phyloP scores from a whole-genome alignment of 2,329 filamentous ascomycete genomes.

The Ceratocystis diversiconidia region DNA sequence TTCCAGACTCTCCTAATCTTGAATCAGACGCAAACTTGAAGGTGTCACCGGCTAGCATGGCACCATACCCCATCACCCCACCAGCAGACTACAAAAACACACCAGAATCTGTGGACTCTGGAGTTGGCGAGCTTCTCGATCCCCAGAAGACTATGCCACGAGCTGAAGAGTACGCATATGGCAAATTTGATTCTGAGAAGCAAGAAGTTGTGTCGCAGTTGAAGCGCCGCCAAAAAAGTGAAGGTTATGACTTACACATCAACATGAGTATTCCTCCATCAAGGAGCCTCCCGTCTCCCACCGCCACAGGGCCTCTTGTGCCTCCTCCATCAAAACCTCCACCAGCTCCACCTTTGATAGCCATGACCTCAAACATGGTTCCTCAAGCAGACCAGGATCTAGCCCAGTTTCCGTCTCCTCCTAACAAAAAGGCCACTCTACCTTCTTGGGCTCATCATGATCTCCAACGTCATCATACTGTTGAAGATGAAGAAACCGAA shows the following conservation, averaged over 20 bases:
- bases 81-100: conserved; percentile 37
- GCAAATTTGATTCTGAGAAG: conserved; percentile 41
- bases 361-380: conserved; percentile 30
- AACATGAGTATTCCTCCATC: conserved; percentile 41
- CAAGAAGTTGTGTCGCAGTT: conserved; percentile 34
- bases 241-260: conserved; percentile 35
- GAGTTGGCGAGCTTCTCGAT: conserved; percentile 38
- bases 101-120: conserved; percentile 32
- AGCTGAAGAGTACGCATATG: conserved; percentile 43
- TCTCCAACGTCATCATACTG: neutral
- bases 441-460: neutral
- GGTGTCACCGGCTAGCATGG: conserved; percentile 44
- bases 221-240: conserved; percentile 33
- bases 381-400: conserved; percentile 33
- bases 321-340: conserved; percentile 40
- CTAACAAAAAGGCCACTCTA: conserved; percentile 47
- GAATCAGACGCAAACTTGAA: conserved; percentile 36
- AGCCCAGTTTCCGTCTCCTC: conserved; percentile 42
- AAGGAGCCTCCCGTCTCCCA: conserved; percentile 29
- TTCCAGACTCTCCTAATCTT: conserved; percentile 34
- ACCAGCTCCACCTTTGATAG: conserved; percentile 27
- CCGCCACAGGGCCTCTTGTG: conserved; percentile 36
- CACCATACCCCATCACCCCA: conserved; percentile 51
- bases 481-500: conserved; percentile 53
- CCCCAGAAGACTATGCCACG: conserved; percentile 46